Conservation (phyloP, 768 basidiomycete genomes). For the Udeniomyces megalosporus region DNA sequence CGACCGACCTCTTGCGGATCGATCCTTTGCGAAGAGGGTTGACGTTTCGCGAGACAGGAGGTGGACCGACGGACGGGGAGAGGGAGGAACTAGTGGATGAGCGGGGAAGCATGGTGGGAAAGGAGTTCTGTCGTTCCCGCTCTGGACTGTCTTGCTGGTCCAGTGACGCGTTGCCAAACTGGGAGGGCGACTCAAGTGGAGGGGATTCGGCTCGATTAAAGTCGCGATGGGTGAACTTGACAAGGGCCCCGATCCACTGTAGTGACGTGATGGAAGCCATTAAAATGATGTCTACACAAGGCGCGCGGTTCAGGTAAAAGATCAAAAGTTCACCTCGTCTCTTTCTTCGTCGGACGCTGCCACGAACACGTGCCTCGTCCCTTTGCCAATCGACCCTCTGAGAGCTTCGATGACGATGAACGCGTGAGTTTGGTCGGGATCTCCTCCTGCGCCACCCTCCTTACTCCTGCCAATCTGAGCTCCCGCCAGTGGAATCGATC, state of each 20-base stretch:
- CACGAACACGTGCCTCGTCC: slow-evolving; percentile 75
- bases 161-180: too few species aligned
- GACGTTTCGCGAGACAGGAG: neutral
- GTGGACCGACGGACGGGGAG: slow-evolving; percentile 18
- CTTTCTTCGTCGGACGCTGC: slow-evolving; percentile 89
- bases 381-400: slow-evolving; percentile 13
- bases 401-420: slow-evolving; percentile 75
- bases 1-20: slow-evolving; percentile 29
- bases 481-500: slow-evolving; percentile 74
- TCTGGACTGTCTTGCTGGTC: too few species aligned
- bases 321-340: slow-evolving; percentile 36
- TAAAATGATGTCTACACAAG: neutral
- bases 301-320: neutral
- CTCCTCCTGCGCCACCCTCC: slow-evolving; percentile 25
- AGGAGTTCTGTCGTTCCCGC: neutral
- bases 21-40: neutral
- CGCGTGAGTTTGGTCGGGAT: slow-evolving; percentile 89
- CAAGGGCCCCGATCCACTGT: slow-evolving; percentile 78
- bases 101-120: slow-evolving; percentile 6
- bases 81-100: slow-evolving; percentile 37
- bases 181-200: too few species aligned
- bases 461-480: slow-evolving; percentile 96
- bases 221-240: slow-evolving; percentile 66
- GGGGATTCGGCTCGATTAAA: slow-evolving; percentile 5
- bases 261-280: neutral